These are phyloP conservation scores for Candolleomyces eurysporus DNA, from an alignment of 768 basidiomycete species.

Conservation along the genomic window DNA sequence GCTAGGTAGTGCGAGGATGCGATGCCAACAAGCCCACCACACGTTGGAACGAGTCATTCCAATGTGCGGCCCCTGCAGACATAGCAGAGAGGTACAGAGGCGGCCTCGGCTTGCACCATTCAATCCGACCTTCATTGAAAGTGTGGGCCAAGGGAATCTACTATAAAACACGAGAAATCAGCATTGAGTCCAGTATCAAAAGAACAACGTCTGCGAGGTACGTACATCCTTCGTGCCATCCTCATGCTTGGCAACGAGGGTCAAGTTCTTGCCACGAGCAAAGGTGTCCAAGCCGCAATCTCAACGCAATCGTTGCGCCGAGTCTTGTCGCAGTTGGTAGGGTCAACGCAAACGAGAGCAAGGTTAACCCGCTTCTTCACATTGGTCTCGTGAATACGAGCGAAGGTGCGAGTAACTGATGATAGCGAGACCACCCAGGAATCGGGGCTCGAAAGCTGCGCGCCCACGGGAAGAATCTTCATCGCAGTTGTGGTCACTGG, in stretches of 20 bases:
- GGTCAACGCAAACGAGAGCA: conserved; percentile 88
- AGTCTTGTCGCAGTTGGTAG: conserved; percentile 91
- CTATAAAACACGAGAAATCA: conserved; percentile 24
- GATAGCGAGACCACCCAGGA: conserved; percentile 92
- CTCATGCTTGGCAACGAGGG: too few species aligned
- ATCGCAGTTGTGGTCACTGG: conserved; percentile 95
- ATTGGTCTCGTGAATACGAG: conserved; percentile 98
- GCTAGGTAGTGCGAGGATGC: too few species aligned
- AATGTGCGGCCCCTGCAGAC: too few species aligned
- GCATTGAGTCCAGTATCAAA: too few species aligned
- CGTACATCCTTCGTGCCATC: conserved; percentile 72
- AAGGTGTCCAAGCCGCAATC: too few species aligned
- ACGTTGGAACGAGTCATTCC: too few species aligned
- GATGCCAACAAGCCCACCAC: too few species aligned
- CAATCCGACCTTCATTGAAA: conserved; percentile 96
- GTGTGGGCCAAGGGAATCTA: conserved; percentile 81
- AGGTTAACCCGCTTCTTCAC: conserved; percentile 99
- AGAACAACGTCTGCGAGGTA: not conserved
- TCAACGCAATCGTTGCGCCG: conserved; percentile 84
- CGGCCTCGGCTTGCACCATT: conserved; percentile 90
- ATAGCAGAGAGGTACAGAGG: conserved; percentile 56
- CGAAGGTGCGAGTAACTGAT: too few species aligned
- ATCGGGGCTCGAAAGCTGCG: conserved; percentile 93
- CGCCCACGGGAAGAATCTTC: conserved; percentile 98
- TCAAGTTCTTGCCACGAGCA: too few species aligned